Base-by-base conservation (phyloP, 176 grass and related monocot genomes). In the Saccharum officinarum region DNA sequence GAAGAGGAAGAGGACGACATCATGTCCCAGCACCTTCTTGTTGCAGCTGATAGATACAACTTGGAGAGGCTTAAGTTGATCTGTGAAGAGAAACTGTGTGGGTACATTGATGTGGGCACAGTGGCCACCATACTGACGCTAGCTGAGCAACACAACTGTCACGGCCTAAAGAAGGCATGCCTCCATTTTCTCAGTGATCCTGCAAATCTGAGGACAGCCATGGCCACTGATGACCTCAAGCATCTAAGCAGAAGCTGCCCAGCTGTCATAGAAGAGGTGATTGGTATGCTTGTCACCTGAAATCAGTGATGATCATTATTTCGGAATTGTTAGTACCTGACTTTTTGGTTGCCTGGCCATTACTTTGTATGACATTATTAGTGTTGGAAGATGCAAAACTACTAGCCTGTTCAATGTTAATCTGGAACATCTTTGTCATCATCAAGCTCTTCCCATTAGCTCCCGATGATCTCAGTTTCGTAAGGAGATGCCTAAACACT, bases 41-140 rank as follows among this genome's bases (percentile, higher is more conserved):
- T 82, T 49, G 83, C 88, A 15, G 83, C 89, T 3, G 89, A 87
- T 37, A 82, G 80, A 47, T 91, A 91, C 66, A 70, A 64, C 23
- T 25, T 91, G 30, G 75, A 87, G 33, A 83, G 89, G 38, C 69
- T 91, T 5, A 87, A 87, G 16, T n/a, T 83, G 73, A 69, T 87
- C 14, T 91, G 89, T 20, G 85, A 91, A 84, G 80, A 73, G 13
- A 84, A 84, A 20, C 20, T 89, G 41, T 78, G 74, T 75, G 62
- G 9, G 63, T 71, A 14, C 20, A 86, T 73, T 30, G 3, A 17
- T 17, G 71, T 73, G 3, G 42, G 25, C 25, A 73, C 44, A 4
- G 71, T 49, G 4, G 42, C 71, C 10, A 49, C 71, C 12, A 73
- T 73, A 28, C 71, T 73, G 42, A 47, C 71, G 5, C 23, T 73